Evolutionary conservation across 331 rosid genomes (phyloP).

Genomic region (Ulmus americana): DNA sequence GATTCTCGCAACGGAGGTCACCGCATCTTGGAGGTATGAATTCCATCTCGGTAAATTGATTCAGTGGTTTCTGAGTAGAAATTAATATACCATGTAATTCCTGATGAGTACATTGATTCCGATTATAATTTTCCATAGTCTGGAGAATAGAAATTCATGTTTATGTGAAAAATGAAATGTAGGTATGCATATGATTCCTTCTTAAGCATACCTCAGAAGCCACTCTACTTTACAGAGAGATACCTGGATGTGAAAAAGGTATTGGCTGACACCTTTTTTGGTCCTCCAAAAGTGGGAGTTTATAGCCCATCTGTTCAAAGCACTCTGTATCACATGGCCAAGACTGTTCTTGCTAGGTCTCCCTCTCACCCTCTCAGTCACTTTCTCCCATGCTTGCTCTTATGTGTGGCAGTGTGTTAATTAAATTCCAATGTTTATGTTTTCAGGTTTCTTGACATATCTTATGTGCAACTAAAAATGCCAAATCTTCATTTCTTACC

Average conservation of each 20-base stretch:
- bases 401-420: slow-evolving; percentile 6
- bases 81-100: neutral
- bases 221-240: slow-evolving; percentile 58
- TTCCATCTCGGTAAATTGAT: neutral
- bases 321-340: slow-evolving; percentile 87
- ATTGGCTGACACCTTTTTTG: slow-evolving; percentile 62
- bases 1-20: slow-evolving; percentile 81
- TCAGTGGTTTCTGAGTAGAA: neutral
- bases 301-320: slow-evolving; percentile 91
- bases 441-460: slow-evolving; percentile 67
- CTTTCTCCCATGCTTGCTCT: slow-evolving; percentile 1
- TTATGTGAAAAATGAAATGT: slow-evolving; percentile 26
- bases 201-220: slow-evolving; percentile 48
- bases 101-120: neutral
- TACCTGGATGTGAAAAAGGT: slow-evolving; percentile 54
- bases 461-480: slow-evolving; percentile 68
- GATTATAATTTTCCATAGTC: slow-evolving; percentile 7
- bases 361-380: slow-evolving; percentile 20
- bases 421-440: slow-evolving; percentile 17
- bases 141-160: slow-evolving; percentile 13
- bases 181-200: slow-evolving; percentile 69
- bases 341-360: slow-evolving; percentile 61
- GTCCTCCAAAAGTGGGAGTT: slow-evolving; percentile 67
- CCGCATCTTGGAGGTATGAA: slow-evolving; percentile 73
- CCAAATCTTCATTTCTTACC: slow-evolving; percentile 94